Percentiles rank a stretch among this genome's conserved stretches.
phyloP scores from a whole-genome alignment of 1,139 yeast genomes.

The Arxiozyma heterogenica region DNA sequence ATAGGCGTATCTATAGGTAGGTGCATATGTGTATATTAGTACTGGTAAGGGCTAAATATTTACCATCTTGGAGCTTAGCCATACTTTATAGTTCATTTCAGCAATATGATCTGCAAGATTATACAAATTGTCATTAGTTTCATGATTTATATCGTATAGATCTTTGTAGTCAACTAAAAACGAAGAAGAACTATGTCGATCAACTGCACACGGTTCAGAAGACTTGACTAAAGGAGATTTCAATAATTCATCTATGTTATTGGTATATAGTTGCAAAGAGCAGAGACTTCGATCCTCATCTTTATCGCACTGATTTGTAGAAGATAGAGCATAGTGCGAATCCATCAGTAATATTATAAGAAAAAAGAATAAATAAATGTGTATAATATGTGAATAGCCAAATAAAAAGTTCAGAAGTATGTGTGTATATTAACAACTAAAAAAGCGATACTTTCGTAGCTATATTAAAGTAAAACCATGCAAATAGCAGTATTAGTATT shows the following conservation, averaged over 20 bases:
- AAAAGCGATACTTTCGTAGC: not conserved
- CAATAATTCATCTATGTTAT: not conserved
- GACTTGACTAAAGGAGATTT: slow-evolving; percentile 1
- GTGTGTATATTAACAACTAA: not conserved
- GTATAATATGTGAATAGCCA: too few relatives aligned
- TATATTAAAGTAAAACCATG: not conserved
- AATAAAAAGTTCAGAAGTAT: not conserved
- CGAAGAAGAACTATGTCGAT: not conserved
- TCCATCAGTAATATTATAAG: not conserved
- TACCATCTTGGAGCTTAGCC: slow-evolving; percentile 16
- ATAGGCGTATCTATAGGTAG: not conserved
- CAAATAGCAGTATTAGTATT: not conserved
- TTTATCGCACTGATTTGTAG: not conserved
- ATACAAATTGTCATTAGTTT: not conserved
- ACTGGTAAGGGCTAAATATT: not conserved
- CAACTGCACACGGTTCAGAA: not conserved
- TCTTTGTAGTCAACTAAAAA: not conserved
- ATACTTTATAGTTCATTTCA: slow-evolving; percentile 24
- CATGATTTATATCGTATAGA: not conserved
- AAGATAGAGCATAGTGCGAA: not conserved
- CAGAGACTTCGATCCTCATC: not conserved
- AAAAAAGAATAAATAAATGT: not conserved
- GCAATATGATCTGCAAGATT: slow-evolving; percentile 17
- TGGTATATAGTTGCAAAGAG: not conserved
- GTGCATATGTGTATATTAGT: not conserved